Evolutionary conservation across 768 basidiomycete species (phyloP).

Genomic region (Tylopilus vinaceipallidus): DNA sequence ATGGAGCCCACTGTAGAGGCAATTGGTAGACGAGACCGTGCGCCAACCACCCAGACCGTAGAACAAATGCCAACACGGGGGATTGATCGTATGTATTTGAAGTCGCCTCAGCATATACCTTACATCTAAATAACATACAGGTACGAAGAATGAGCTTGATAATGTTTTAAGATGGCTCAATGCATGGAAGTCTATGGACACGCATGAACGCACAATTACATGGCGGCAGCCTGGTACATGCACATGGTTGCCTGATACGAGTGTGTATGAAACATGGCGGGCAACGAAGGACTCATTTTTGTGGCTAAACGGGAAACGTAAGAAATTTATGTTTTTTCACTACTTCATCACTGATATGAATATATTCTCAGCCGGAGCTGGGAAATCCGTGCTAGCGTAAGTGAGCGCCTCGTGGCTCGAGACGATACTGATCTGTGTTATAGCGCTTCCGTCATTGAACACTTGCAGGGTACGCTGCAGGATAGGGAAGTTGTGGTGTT

Average conservation of each 20-base stretch:
- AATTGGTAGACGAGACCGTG: neutral
- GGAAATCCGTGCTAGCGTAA: conserved; percentile 10
- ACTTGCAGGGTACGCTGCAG: neutral
- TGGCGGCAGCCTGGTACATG: conserved; percentile 3
- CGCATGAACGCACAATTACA: neutral
- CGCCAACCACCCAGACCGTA: neutral
- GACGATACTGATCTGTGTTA: neutral
- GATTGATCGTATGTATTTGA: no score
- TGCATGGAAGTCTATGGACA: neutral
- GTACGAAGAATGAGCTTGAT: neutral
- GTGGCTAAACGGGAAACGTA: conserved; percentile 2
- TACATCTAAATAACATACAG: neutral
- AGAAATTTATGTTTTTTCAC: no score
- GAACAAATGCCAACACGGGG: no score
- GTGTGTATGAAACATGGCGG: neutral
- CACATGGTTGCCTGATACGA: conserved; percentile 3
- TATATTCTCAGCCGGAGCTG: neutral
- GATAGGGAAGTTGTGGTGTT: neutral
- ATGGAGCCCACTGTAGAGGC: no score
- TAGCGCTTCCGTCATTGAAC: conserved; percentile 8
- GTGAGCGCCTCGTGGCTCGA: neutral
- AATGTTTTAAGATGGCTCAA: neutral
- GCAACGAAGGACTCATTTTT: neutral
- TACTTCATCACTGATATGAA: neutral
- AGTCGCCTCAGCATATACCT: no score